Evolutionary conservation across 202 grass and related monocot genomes (phyloP).

Genomic region (Cymbopogon flexuosus): DNA sequence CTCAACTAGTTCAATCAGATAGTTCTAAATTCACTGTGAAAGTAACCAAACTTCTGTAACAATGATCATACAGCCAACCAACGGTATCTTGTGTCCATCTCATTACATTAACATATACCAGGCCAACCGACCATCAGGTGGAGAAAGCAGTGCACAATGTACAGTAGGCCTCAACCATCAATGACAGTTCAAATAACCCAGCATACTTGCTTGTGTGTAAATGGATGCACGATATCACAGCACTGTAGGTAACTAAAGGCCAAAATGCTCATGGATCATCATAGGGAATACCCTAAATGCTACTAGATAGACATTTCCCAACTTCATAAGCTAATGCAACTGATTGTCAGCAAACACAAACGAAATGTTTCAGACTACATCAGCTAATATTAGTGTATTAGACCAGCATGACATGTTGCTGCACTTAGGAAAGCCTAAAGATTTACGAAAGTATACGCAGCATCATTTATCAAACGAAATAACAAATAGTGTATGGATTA

Average conservation of each 20-base stretch:
- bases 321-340: neutral
- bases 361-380: neutral
- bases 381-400: neutral
- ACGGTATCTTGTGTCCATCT: neutral
- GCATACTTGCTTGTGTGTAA: neutral
- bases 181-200: neutral
- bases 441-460: neutral
- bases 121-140: accelerated
- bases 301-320: neutral
- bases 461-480: neutral
- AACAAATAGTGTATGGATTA: neutral
- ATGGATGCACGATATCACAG: neutral
- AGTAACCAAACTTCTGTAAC: neutral
- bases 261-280: no score
- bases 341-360: neutral
- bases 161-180: neutral
- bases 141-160: neutral
- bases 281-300: no score
- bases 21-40: neutral
- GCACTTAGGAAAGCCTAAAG: neutral
- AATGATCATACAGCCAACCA: neutral
- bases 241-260: neutral
- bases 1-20: neutral
- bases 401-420: neutral
- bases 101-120: neutral